Percentiles rank a stretch among this genome's conserved stretches.
These are phyloP conservation scores for Cubamyces sp. DNA, from an alignment of 768 basidiomycete genomes.

Conservation along the genomic window DNA sequence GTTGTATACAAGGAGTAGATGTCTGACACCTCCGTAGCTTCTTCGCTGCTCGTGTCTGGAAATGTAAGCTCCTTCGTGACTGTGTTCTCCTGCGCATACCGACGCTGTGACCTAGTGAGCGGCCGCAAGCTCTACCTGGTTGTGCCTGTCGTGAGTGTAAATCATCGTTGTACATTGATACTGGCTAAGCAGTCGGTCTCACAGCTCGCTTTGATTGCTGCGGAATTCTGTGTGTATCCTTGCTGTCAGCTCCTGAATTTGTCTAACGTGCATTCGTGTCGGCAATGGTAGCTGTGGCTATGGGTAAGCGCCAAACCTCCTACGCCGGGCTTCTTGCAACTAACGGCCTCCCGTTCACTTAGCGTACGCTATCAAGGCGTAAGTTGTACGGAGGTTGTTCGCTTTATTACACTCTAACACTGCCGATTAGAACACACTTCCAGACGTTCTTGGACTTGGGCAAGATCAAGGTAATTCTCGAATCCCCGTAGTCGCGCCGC, in stretches of 20 bases:
- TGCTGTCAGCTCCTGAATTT: constrained; percentile 52
- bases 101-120: constrained; percentile 39
- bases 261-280: not conserved
- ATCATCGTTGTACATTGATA: too few relatives aligned
- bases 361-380: constrained; percentile 4
- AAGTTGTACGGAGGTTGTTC: not conserved
- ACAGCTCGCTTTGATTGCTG: constrained; percentile 3
- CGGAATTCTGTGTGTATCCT: constrained; percentile 39
- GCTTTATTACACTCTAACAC: not conserved
- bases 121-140: constrained; percentile 48
- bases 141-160: constrained; percentile 42
- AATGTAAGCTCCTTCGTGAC: not conserved
- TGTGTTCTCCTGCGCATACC: not conserved
- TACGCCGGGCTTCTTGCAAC: not conserved
- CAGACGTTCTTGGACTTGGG: constrained; percentile 9
- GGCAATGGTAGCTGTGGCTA: not conserved
- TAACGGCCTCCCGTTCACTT: too few relatives aligned
- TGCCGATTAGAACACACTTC: not conserved
- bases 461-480: constrained; percentile 15
- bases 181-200: not conserved
- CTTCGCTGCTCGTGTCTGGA: constrained; percentile 27
- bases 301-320: not conserved
- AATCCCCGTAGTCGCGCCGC: too few relatives aligned
- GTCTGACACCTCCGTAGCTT: constrained; percentile 15
- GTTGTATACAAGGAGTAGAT: constrained; percentile 49